Evolutionary conservation across 495 filamentous ascomycete species (phyloP), one percentile per base, ranked within the genome.

Genomic region (Hyaloscypha hepaticicola): DNA sequence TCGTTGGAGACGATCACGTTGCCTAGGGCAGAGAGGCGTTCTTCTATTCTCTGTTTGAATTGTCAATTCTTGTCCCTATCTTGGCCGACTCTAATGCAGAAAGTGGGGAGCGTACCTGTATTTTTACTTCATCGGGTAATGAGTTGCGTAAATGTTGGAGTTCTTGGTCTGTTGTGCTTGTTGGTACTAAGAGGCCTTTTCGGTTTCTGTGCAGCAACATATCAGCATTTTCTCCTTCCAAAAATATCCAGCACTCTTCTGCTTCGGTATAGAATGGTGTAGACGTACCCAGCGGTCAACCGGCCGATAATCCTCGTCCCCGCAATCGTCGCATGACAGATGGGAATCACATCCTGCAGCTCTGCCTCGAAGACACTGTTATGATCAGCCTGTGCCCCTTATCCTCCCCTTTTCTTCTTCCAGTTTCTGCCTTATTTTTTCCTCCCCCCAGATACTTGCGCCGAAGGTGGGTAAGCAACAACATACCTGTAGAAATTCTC

Each of bases 1-100:
- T 99, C 95, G 75, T 99, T 99, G 65, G 85, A 83, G 69, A 92
- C 96, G 71, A 99, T 98, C 38, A 99, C 96, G 72, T 99, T 99
- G 56, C 95, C 95, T 19, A 99, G 83, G 0, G 96, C 96, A 3
- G 94, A 97, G 49, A 99, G 82, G 24, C 95, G 88, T 80, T 99
- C 95, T 79, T 99, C 95, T 80, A 99, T 96, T 58, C 95, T 88
- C 78, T 91, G 86, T 53, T 58, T 1, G 5, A 26, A 51, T 6
- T 56, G 28, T 66, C 38, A 58, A 25, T n/a, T 0, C 24, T 27
- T 21, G 24, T 25, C 16, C 50, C 25, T 21, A 3, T 1, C 1
- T 53, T 24, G 16, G 50, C 22, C 25, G 5, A 33, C 12, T 33
- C 16, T 9, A 29, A 21, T 16, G 33, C 2, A 34, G 25, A n/a